Evolutionary conservation across 2,329 filamentous ascomycete species (phyloP), one percentile per base, ranked within the genome.

Genomic region (Ceratocystis lukuohia): DNA sequence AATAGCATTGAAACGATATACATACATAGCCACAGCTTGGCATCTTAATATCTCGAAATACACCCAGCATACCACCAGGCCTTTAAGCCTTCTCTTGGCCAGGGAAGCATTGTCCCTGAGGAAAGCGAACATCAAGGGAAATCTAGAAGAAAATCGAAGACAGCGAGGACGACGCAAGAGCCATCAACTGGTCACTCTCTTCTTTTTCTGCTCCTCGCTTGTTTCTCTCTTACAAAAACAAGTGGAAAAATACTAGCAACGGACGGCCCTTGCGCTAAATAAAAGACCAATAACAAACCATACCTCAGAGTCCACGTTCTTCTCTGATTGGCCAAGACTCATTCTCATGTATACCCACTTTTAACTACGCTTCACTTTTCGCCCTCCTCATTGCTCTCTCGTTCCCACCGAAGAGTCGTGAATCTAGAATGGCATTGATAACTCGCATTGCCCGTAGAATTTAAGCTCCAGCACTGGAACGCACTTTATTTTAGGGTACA

Each of bases 261-360:
- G 37, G 37, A 12, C 37, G 37, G 37, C 37, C 37, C 37, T 12
- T 41, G 37, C 37, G 37, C 37, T 41, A 57, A 7, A 33, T 28
- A 37, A 8, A 30, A 30, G 17, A n/a, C 17, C 28, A 57, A 30
- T 25, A 30, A 10, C 22, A 28, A 3, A 20, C 15, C 4, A 33
- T 45, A 22, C 48, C 50, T 33, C 45, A 20, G 20, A n/a, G 45
- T 30, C 48, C 65, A 62, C 65, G 45, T 66, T 59, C 45, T 62
- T 41, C 44, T 56, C 57, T 62, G 59, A 41, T 44, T 62, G 45
- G 45, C 20, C 17, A 45, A 25, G 57, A 45, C 28, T 30, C 12
- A 7, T 37, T 33, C 15, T 33, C 20, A n/a, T 5, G 3, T 1
- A 20, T 17, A 37, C 56, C 62, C 53, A 45, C 46, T 61, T 56